Evolutionary conservation across 257 asterid genomes (phyloP).

Genomic region (Capsicum pubescens): DNA sequence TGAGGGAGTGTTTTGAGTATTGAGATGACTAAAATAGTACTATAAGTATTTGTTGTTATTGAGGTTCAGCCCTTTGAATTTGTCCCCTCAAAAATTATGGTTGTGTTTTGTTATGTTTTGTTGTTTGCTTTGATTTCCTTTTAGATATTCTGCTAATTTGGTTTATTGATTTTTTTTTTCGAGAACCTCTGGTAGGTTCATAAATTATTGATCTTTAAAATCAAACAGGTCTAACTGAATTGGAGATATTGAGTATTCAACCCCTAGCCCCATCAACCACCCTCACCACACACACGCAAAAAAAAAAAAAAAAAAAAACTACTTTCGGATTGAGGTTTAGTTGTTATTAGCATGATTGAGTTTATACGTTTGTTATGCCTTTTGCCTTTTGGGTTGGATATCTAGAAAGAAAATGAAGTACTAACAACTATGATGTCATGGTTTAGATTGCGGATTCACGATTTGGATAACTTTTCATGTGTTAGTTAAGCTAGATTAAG

Average conservation of each 20-base stretch:
- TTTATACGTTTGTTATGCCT: not conserved
- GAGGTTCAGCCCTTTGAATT: not conserved
- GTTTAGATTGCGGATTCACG: not conserved
- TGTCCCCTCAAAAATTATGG: not conserved
- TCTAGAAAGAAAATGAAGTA: not conserved
- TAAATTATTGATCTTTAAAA: not conserved
- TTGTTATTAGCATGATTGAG: constrained; percentile 4
- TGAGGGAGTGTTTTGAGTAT: not conserved
- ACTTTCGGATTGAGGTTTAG: constrained; percentile 3
- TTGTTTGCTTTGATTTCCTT: not conserved
- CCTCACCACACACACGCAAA: not conserved
- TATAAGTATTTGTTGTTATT: not conserved
- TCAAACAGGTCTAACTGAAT: not conserved
- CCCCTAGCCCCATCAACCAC: too few relatives aligned
- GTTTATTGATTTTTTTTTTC: not conserved
- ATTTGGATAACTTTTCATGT: not conserved
- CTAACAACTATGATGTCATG: not conserved
- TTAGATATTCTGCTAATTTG: not conserved
- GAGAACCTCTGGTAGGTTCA: not conserved
- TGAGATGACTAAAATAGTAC: not conserved
- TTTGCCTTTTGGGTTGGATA: not conserved
- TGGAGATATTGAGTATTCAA: not conserved
- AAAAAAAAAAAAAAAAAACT: too few relatives aligned
- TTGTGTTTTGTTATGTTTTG: not conserved
- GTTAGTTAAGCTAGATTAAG: not conserved